phyloP scores from a whole-genome alignment of 768 basidiomycete genomes.

The Tylopilus felleus region DNA sequence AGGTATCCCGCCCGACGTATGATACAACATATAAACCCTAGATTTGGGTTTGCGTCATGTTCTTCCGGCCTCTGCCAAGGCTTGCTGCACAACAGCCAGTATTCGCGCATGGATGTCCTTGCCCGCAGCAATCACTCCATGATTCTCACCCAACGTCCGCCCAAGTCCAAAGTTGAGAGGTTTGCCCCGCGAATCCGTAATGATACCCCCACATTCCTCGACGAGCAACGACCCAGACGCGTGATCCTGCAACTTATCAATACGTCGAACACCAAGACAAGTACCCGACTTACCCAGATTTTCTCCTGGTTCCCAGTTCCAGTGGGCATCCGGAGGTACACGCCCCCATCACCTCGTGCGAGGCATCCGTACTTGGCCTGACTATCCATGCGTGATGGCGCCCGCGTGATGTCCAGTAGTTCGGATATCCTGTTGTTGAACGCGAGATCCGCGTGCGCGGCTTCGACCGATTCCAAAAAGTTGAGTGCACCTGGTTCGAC shows the following conservation, averaged over 20 bases:
- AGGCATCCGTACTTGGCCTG: constrained; percentile 94
- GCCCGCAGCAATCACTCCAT: constrained; percentile 81
- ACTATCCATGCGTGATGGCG: constrained; percentile 85
- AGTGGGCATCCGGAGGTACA: constrained; percentile 78
- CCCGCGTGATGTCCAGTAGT: constrained; percentile 59
- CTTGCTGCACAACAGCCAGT: constrained; percentile 69
- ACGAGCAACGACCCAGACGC: constrained; percentile 83
- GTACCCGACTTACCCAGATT: constrained; percentile 68
- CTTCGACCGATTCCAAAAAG: constrained; percentile 91
- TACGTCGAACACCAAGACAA: too few relatives aligned
- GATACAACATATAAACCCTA: too few relatives aligned
- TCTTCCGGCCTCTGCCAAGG: constrained; percentile 27
- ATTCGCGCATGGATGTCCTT: constrained; percentile 66
- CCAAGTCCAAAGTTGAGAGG: constrained; percentile 86
- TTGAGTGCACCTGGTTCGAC: constrained; percentile 46
- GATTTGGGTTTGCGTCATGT: not conserved
- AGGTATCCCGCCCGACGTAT: too few relatives aligned
- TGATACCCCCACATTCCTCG: constrained; percentile 84
- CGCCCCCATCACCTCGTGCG: constrained; percentile 79
- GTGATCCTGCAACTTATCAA: constrained; percentile 62
- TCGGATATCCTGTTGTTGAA: constrained; percentile 74
- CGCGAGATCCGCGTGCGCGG: constrained; percentile 85
- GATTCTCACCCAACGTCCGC: constrained; percentile 80
- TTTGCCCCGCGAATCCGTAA: constrained; percentile 78
- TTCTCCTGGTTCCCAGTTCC: constrained; percentile 82